Conservation (phyloP, 1,284 basidiomycete genomes). For the Heterobasidion annosum region DNA sequence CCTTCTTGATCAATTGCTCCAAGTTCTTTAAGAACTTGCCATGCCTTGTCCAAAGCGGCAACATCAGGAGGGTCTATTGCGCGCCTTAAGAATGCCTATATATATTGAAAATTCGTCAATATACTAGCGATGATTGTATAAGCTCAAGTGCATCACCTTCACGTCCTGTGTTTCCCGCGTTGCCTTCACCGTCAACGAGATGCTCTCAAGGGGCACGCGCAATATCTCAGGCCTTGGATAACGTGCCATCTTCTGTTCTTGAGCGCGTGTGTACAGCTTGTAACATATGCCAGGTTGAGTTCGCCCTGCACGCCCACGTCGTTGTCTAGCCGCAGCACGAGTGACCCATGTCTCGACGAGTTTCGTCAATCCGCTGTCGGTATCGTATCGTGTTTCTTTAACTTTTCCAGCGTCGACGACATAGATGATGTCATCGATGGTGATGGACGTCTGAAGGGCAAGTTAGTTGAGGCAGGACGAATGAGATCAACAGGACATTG, state of each 20-base stretch:
- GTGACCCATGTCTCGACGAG: slow-evolving; percentile 78
- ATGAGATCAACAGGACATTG: background rate
- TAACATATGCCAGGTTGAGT: slow-evolving; percentile 79
- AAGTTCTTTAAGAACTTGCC: slow-evolving; percentile 67
- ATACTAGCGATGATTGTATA: background rate
- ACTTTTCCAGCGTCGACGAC: slow-evolving; percentile 85
- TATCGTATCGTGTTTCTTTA: slow-evolving; percentile 84
- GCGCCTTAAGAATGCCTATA: slow-evolving; percentile 47
- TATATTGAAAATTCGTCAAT: slow-evolving; percentile 16
- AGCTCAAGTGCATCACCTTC: slow-evolving; percentile 33
- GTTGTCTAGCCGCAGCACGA: slow-evolving; percentile 75
- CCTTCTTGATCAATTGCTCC: slow-evolving; percentile 67
- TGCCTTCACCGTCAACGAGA: slow-evolving; percentile 80
- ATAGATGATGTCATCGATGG: slow-evolving; percentile 85
- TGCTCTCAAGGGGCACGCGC: slow-evolving; percentile 80
- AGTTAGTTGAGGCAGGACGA: background rate
- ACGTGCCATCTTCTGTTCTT: slow-evolving; percentile 60
- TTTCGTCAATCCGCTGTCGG: slow-evolving; percentile 66
- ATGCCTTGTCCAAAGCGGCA: slow-evolving; percentile 73
- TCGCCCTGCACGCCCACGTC: slow-evolving; percentile 86
- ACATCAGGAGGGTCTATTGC: slow-evolving; percentile 83
- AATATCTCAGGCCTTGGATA: slow-evolving; percentile 86
- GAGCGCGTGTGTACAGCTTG: slow-evolving; percentile 77
- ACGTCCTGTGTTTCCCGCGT: slow-evolving; percentile 77
- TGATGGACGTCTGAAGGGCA: slow-evolving; percentile 78